Evolutionary conservation across 495 filamentous ascomycete genomes (phyloP).

Genomic region (Penicillium paradoxum): DNA sequence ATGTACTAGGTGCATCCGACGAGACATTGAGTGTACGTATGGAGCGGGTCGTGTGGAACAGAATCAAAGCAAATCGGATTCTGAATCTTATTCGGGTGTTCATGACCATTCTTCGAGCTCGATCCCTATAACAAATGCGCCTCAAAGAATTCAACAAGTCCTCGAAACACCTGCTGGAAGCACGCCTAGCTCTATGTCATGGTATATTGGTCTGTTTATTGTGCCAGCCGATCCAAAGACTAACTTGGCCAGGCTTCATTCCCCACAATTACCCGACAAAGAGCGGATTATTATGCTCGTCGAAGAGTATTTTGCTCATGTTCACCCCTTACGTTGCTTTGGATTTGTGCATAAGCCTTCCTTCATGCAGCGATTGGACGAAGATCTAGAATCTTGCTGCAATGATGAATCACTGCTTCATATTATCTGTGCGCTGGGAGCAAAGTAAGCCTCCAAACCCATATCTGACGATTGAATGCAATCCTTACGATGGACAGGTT

Average conservation of each 20-base stretch:
- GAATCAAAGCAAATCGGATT: neutral
- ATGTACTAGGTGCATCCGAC: constrained; percentile 18
- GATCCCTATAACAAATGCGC: neutral
- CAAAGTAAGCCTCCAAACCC: constrained; percentile 14
- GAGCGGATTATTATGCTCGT: constrained; percentile 10
- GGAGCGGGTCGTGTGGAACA: neutral
- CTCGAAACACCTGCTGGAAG: neutral
- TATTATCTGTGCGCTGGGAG: constrained; percentile 23
- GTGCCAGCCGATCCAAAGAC: neutral
- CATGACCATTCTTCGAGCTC: neutral
- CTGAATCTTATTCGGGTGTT: neutral
- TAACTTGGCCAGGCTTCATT: constrained; percentile 8
- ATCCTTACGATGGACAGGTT: constrained; percentile 3
- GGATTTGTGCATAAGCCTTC: constrained; percentile 27
- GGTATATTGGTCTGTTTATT: neutral
- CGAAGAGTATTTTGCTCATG: constrained; percentile 25
- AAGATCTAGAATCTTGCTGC: constrained; percentile 7
- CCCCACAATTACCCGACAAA: constrained; percentile 11
- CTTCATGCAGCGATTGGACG: constrained; percentile 23
- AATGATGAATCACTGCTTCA: constrained; percentile 20
- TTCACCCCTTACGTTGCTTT: constrained; percentile 24
- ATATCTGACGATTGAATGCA: neutral
- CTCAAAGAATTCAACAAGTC: neutral
- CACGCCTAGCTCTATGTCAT: neutral
- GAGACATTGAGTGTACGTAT: constrained; percentile 21